Base-by-base conservation (phyloP, 1,139 yeast genomes). In the Taphrina flavorubra region DNA sequence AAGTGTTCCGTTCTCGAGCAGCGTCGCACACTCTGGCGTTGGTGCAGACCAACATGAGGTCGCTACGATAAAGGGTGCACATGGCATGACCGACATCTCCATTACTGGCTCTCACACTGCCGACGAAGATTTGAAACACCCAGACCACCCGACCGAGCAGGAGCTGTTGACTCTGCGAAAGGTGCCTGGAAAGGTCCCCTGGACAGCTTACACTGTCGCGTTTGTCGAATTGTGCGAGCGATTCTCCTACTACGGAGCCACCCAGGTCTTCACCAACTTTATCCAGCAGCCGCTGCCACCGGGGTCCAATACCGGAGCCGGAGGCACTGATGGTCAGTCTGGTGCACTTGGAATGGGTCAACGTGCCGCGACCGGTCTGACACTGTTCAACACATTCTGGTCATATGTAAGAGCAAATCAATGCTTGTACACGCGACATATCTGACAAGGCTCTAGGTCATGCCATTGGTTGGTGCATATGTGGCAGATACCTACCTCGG, bases 341-440 rank as follows among this genome's bases (percentile, higher is more conserved):
- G 95, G 96, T 76, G 85, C 86, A n/a, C 82, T 89, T 72, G 83
- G 83, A 55, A 81, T 88, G 74, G 86, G 88, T 63, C 82, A 85
- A 64, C 82, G 82, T 71, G 86, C 87, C 74, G 91, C 96, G 47
- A 87, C 90, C 65, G 94, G 90, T 37, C 82, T 90, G 72, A 85
- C 90, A n/a, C 86, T 88, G 76, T 86, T 89, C 75, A 86, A 89
- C 82, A 90, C 88, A 76, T 89, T 90, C 76, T 87, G 92, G 89
- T 88, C 92, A 76, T 90, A 90, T 77, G 47, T 44, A n/a, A 44
- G 47, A n/a, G 31, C 31, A 25, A 25, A 25, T 25, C 25, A 25
- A 25, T 25, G 2, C 31, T 25, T 4, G 31, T 25, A 4, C 31
- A 25, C 31, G 31, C 31, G 31, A 25, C 31, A 25, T 25, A 25